A percentile compares a stretch with the other conserved stretches of the same genome.
Conservation (phyloP, 768 basidiomycete genomes). For the Rhodosporidiobolus sp. region DNA sequence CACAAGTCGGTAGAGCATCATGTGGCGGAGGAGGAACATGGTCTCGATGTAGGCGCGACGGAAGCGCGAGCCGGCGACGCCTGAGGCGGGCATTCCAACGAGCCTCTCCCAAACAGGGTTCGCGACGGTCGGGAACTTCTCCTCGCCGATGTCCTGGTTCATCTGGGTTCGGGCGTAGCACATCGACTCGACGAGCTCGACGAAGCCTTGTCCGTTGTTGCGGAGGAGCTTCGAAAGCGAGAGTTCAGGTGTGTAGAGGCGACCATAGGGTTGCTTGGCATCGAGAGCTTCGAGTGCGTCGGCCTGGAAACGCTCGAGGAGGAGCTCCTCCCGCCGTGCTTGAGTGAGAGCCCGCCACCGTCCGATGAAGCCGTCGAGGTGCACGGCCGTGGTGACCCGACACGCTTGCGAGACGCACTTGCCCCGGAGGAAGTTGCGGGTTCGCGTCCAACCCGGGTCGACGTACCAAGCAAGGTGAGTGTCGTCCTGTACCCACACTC, state of each 20-base stretch:
- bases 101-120: not conserved
- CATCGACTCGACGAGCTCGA: not conserved
- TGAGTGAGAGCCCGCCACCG: not conserved
- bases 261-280: not conserved
- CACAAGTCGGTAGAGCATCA: not conserved
- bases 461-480: not conserved
- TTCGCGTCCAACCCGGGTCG: not conserved
- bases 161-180: not conserved
- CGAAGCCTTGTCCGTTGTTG: not conserved
- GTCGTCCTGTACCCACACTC: not conserved
- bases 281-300: not conserved
- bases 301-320: not conserved
- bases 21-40: not conserved
- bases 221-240: not conserved
- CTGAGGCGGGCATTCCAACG: not conserved
- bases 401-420: not conserved
- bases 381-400: not conserved
- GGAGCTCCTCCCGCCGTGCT: not conserved
- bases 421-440: not conserved
- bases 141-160: not conserved
- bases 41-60: not conserved
- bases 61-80: not conserved
- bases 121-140: not conserved
- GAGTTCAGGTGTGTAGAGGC: not conserved
- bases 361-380: not conserved